Percentiles rank a stretch among this genome's conserved stretches.
Conservation (phyloP, 1,139 yeast species). For the Blastobotrys indianensis region DNA sequence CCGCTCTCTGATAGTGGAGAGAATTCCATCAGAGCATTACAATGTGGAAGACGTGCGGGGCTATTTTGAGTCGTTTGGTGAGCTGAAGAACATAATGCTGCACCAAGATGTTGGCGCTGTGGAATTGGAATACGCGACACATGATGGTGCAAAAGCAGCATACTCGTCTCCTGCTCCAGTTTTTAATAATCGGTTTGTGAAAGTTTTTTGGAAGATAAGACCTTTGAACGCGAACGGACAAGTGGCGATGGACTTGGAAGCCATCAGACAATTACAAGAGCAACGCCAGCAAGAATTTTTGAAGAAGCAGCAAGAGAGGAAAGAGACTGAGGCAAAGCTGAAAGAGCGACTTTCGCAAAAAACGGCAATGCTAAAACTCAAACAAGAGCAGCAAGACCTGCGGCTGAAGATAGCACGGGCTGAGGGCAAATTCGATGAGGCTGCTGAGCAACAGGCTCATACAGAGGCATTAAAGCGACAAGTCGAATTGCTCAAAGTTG, state of each 20-base stretch:
- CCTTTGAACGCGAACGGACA: constrained; percentile 10
- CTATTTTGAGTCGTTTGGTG: constrained; percentile 42
- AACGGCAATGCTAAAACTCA: constrained; percentile 31
- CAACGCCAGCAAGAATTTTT: constrained; percentile 41
- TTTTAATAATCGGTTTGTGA: constrained; percentile 46
- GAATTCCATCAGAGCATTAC: constrained; percentile 40
- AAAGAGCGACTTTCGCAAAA: constrained; percentile 34
- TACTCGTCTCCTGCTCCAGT: constrained; percentile 42
- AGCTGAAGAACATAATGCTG: constrained; percentile 31
- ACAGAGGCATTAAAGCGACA: constrained; percentile 34
- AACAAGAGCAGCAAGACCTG: constrained; percentile 31
- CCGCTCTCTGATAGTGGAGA: constrained; percentile 37
- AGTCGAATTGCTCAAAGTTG: constrained; percentile 34
- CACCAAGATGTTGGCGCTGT: constrained; percentile 30
- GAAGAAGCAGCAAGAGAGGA: constrained; percentile 35
- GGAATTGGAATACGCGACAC: constrained; percentile 37
- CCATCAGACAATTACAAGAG: constrained; percentile 34
- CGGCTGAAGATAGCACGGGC: constrained; percentile 26
- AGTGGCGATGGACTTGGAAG: constrained; percentile 35
- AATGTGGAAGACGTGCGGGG: constrained; percentile 32
- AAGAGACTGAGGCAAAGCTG: constrained; percentile 33
- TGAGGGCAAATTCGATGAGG: constrained; percentile 25
- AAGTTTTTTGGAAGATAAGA: constrained; percentile 39
- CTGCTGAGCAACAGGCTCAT: constrained; percentile 26
- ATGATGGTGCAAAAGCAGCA: constrained; percentile 39